These are phyloP conservation scores for Arabidopsis hybrid DNA, from an alignment of 441 rosid species.

Conservation along the genomic window DNA sequence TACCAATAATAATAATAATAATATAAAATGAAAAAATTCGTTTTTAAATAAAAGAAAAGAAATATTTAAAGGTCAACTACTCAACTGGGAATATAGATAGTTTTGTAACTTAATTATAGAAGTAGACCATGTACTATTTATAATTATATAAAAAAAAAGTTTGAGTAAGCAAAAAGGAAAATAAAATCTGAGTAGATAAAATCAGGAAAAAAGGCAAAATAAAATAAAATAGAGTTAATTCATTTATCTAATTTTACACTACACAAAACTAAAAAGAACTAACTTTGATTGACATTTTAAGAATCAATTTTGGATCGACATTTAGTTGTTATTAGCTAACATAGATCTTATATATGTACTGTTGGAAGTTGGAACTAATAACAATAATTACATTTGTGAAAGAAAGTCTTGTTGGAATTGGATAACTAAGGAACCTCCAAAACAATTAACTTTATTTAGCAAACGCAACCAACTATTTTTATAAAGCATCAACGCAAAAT, in stretches of 20 bases:
- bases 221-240: too few relatives aligned
- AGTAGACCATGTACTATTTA: too few relatives aligned
- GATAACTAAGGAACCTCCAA: conserved; percentile 1
- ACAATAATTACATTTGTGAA: conserved; percentile 19
- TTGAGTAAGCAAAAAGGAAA: too few relatives aligned
- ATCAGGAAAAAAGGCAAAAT: not conserved
- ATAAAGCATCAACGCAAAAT: conserved; percentile 7
- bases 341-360: not conserved
- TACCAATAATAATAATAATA: too few relatives aligned
- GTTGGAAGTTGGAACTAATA: conserved; percentile 6
- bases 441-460: conserved; percentile 29
- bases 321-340: not conserved
- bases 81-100: too few relatives aligned
- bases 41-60: too few relatives aligned
- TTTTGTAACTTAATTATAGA: too few relatives aligned
- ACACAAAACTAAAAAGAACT: not conserved
- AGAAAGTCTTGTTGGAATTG: not conserved
- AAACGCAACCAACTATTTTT: conserved; percentile 2
- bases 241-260: too few relatives aligned
- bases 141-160: too few relatives aligned
- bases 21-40: not conserved
- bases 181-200: not conserved
- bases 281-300: not conserved
- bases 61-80: too few relatives aligned
- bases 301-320: not conserved